Conservation (phyloP, 176 grass and related monocot species). For the Triticum dicoccoides region DNA sequence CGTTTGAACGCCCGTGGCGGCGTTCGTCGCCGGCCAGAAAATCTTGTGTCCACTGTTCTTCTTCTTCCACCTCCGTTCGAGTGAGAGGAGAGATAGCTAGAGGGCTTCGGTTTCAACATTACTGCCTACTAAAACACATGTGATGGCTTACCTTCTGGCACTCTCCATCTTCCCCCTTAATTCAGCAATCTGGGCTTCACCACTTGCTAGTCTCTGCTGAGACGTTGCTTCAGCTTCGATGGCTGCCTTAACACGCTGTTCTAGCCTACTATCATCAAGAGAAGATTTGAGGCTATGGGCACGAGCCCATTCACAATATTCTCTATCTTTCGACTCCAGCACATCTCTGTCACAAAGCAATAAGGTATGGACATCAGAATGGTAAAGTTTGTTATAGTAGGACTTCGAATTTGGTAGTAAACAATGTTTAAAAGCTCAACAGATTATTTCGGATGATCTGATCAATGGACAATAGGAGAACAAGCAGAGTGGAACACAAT, state of each 20-base stretch:
- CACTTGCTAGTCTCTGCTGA: conserved; percentile 74
- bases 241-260: conserved; percentile 81
- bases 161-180: conserved; percentile 70
- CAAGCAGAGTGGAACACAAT: not conserved
- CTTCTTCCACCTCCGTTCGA: no score
- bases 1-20: no score
- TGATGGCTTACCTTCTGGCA: conserved; percentile 50
- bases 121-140: not conserved
- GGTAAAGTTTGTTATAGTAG: not conserved
- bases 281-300: conserved; percentile 74
- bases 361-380: conserved; percentile 21
- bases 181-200: conserved; percentile 94
- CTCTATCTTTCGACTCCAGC: conserved; percentile 63
- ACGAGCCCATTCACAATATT: conserved; percentile 72
- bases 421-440: not conserved
- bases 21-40: no score
- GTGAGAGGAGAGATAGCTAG: no score
- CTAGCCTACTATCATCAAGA: conserved; percentile 89
- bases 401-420: conserved; percentile 7
- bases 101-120: no score
- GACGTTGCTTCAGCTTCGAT: conserved; percentile 96
- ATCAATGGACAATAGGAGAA: conserved; percentile 10
- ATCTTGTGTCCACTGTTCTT: no score
- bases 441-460: not conserved
- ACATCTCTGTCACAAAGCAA: conserved; percentile 59